Evolutionary conservation across 2,329 filamentous ascomycete genomes (phyloP), one percentile per base, ranked within the genome.

Genomic region (Penicillium brasilianum): DNA sequence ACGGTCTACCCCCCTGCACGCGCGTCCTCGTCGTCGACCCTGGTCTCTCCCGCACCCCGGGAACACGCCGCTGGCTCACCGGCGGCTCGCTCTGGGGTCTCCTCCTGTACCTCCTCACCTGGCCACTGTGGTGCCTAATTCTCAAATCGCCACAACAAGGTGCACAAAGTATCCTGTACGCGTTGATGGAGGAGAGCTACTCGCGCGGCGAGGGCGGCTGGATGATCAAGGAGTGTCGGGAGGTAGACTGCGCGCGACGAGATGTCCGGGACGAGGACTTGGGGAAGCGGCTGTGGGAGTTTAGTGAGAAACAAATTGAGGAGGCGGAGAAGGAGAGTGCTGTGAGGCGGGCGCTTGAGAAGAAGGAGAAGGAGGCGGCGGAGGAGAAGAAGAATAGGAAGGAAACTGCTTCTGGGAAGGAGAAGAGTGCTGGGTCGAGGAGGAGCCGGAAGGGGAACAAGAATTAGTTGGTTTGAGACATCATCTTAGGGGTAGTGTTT

Each of bases 1-100:
- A 99, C 74, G 86, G 89, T 63, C 82, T 91, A 51, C 92, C 92
- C 0, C 90, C 89, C 81, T 97, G 92, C 68, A 85, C 93, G 3
- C 87, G 91, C 36, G 92, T 97, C 49, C 82, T 97, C 53, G 85
- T 97, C 60, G 91, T 93, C 2, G 94, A 99, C 71, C 95, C 95
- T 0, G 94, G 95, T 20, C 87, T 89, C 66, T 86, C 88, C 25
- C 87, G 95, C 55, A 98, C 94, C 9, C 92, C 93, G 0, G 93
- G 95, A 1, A 96, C 89, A 78, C 86, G 92, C 48, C 85, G 93
- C 60, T 98, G 93, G 89, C 81, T 99, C 30, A 93, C 91, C 0
- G 85, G 92, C 34, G 95, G 95, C 7, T 91, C 91, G 3, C 81
- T 99, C 0, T 88, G 87, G 84, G 93, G 93, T 0, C 81, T 99